Base-by-base conservation (phyloP, 2,329 filamentous ascomycete species). In the Diaporthe vexans region DNA sequence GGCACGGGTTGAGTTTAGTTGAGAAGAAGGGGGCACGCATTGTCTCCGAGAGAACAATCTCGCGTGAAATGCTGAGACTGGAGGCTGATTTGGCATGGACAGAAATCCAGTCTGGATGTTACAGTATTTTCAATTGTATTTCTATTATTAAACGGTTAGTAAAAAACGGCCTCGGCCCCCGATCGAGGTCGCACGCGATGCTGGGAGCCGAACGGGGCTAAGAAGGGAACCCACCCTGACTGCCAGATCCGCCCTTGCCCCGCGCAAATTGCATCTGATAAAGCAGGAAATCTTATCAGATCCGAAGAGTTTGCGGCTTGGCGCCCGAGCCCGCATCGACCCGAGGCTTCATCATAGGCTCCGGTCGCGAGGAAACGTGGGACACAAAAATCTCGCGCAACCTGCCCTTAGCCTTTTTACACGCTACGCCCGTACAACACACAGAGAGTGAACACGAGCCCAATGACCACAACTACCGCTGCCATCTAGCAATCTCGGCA, bases 281-380 rank as follows among this genome's bases (percentile, higher is more conserved):
- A 63, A 48, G 33, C 37, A 63, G 59, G 33, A 46, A 54, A 61
- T 63, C 59, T 72, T 72, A 72, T 72, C 70, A 63, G 70, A 72
- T 72, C 70, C 70, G 57, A 63, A 61, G 70, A 63, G 21, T 72
- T 72, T 72, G 70, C 70, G 59, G 57, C 70, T 72, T 72, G 70
- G 70, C 69, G 33, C 33, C 40, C 43, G 26, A 35, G 57, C 46
- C 70, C 70, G 59, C 70, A 72, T 63, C 46, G 10, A 56, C 24
- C 58, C 57, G 69, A 51, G 33, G 69, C 69, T 59, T 61, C 21
- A 40, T 65, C 51, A 67, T 46, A 74, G 51, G 37, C 48, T 61
- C 26, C 5, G 11, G 11, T 10, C 10, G 29, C 11, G 46, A 24
- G 46, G 15, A 67, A 67, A 37, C 33, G 63, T 52, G 46, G 63